Evolutionary conservation across 2,329 filamentous ascomycete species (phyloP).

Genomic region (Xylariaceae sp.): DNA sequence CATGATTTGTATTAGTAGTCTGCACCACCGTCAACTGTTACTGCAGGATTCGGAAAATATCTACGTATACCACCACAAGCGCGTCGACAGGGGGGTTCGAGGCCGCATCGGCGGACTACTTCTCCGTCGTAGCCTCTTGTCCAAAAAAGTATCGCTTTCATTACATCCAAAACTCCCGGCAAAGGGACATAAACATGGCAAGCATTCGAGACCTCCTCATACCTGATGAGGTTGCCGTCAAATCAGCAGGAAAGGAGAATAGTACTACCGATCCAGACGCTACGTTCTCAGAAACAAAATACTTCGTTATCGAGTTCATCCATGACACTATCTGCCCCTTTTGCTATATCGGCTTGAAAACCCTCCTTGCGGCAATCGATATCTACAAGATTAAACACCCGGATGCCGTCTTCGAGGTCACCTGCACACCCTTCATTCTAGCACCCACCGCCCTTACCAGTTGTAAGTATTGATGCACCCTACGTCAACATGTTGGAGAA

Average conservation of each 20-base stretch:
- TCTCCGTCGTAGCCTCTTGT: too few relatives aligned
- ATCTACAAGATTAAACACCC: conserved; percentile 48
- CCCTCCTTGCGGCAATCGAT: conserved; percentile 53
- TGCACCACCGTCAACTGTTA: neutral
- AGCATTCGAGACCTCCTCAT: conserved; percentile 39
- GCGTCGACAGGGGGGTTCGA: neutral
- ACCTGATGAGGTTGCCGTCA: conserved; percentile 27
- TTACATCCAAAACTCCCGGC: neutral
- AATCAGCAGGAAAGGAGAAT: conserved; percentile 6
- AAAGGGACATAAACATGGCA: conserved; percentile 31
- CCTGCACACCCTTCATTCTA: conserved; percentile 56
- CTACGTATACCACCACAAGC: neutral
- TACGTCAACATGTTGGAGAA: neutral
- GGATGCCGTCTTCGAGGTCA: conserved; percentile 52
- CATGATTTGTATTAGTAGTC: neutral
- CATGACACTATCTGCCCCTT: conserved; percentile 59
- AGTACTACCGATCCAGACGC: neutral
- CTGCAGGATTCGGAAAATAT: neutral
- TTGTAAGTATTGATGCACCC: conserved; percentile 34
- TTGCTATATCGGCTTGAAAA: conserved; percentile 56
- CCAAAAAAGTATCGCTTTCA: too few relatives aligned
- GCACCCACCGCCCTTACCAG: conserved; percentile 36
- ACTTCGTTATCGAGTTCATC: conserved; percentile 53
- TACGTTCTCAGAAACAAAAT: conserved; percentile 27
- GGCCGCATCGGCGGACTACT: too few relatives aligned